Evolutionary conservation across 345 rosid genomes (phyloP), one percentile per base, ranked within the genome.

Genomic region (Cardamine chenopodiifolia): DNA sequence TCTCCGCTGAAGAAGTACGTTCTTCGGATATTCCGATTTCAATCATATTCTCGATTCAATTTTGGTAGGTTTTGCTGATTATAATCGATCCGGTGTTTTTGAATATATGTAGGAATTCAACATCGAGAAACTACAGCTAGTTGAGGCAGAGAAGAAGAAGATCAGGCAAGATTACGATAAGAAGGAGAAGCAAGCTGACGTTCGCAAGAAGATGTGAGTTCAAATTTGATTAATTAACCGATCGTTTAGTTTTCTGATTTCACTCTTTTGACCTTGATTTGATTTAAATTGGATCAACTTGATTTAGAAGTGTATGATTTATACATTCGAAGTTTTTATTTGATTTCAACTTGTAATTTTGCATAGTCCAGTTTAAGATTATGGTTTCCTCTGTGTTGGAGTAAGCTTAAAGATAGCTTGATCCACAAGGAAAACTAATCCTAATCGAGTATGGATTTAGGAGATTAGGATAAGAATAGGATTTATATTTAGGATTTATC

Each of bases 61-160:
- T 59, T 44, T 14, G 8, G n/a, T 11, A 48, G 34, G 9, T 22
- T 48, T 14, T 31, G 62, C 57, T 59, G 73, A 59, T 59, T 20
- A 2, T 32, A 2, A n/a, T 31, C 61, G 77, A 48, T 32, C 35
- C 19, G 19, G 14, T 20, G 23, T 9, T 9, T 66, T 31, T 70
- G 57, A 48, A 59, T 39, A 23, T 22, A 2, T 65, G 62, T 73
- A 96, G 99, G 99, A 96, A 80, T 96, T 96, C 92, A 92, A 96
- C 77, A 96, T 96, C 71, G 98, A 96, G 90, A 96, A 96, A 82
- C 79, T 96, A 60, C 98, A 92, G 75, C 59, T 96, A 71, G 92
- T 92, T 76, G 99, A 96, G 78, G 98, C 95, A 42, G 98, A 92
- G 92, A 96, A 96, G 91, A 96, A 90, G 87, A 96, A 92, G 96